Base-by-base conservation (phyloP, 2,329 filamentous ascomycete genomes). In the Ceratocystis colombiana region DNA sequence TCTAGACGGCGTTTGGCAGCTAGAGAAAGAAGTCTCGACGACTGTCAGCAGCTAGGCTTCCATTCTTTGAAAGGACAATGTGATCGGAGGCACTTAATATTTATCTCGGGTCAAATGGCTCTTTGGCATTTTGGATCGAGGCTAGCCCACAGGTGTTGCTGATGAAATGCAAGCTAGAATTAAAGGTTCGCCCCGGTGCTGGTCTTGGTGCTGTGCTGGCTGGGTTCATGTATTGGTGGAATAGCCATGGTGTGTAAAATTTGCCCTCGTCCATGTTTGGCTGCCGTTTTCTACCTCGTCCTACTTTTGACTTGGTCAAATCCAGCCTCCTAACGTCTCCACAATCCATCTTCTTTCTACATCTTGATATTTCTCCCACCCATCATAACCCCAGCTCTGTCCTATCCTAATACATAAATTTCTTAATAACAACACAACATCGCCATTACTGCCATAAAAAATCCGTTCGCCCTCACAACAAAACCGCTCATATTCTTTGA, bases 181-280 rank as follows among this genome's bases (percentile, higher is more conserved):
- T 59, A 59, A 37, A n/a, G 55, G 28, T 17, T 59, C 55, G 55
- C 30, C 22, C 30, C 33, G 55, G 25, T 25, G 17, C 25, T 59
- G 55, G 17, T 59, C 17, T 37, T 10, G 33, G 37, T 41, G 37
- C 37, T 8, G 55, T 59, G 8, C 55, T 37, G 25, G 25, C 28
- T 59, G n/a, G 55, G 55, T 59, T 59, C 33, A 57, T 33, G 30
- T 63, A 50, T 63, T 53, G 22, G 48, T 57, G 66, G 66, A 28
- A 64, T 53, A 67, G 61, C 62, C 64, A 44, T 67, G 66, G 66
- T 53, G 62, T 53, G 37, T 62, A 67, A 67, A 61, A 64, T 61
- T 57, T 55, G 48, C 64, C 45, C 62, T 44, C 62, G 61, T 50
- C 61, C 44, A 50, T 67, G 28, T 62, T 63, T 64, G 41, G 46